phyloP scores from a whole-genome alignment of 768 basidiomycete species.

The Scleroderma citrinum region DNA sequence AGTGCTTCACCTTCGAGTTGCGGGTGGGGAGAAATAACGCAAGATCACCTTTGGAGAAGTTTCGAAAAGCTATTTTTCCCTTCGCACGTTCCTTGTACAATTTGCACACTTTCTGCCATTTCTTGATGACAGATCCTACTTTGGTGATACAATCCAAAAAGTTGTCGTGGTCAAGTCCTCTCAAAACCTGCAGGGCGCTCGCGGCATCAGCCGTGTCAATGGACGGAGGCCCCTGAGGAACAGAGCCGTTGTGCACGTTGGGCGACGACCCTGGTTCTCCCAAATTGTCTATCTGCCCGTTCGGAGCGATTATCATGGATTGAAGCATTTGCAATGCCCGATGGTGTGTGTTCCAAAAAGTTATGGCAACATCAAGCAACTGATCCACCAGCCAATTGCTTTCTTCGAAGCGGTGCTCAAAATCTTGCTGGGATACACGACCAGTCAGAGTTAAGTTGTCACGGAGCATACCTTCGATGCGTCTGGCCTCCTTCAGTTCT shows the following conservation, averaged over 20 bases:
- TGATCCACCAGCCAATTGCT: conserved; percentile 71
- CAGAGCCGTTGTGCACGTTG: conserved; percentile 44
- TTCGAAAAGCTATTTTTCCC: conserved; percentile 94
- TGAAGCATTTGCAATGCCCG: conserved; percentile 64
- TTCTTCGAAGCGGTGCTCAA: conserved; percentile 61
- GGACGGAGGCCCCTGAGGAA: conserved; percentile 58
- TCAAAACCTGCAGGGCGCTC: conserved; percentile 62
- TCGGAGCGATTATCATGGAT: conserved; percentile 48
- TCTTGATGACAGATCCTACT: conserved; percentile 80
- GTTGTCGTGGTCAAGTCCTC: conserved; percentile 76
- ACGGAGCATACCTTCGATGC: too few species aligned
- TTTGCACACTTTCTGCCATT: conserved; percentile 97
- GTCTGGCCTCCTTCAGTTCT: too few species aligned
- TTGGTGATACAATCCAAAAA: conserved; percentile 81
- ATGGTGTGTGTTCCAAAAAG: conserved; percentile 70
- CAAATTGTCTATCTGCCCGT: conserved; percentile 29
- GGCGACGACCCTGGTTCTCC: conserved; percentile 47
- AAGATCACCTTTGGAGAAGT: conserved; percentile 92
- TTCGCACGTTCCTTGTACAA: conserved; percentile 93
- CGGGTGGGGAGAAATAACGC: conserved; percentile 94
- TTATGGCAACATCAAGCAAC: conserved; percentile 73
- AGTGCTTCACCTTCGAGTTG: conserved; percentile 88
- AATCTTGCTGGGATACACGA: conserved; percentile 41
- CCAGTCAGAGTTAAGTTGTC: too few species aligned
- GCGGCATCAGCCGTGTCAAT: conserved; percentile 73